Evolutionary conservation across 805 yeast genomes (phyloP).

Genomic region (Starmerella powellii): DNA sequence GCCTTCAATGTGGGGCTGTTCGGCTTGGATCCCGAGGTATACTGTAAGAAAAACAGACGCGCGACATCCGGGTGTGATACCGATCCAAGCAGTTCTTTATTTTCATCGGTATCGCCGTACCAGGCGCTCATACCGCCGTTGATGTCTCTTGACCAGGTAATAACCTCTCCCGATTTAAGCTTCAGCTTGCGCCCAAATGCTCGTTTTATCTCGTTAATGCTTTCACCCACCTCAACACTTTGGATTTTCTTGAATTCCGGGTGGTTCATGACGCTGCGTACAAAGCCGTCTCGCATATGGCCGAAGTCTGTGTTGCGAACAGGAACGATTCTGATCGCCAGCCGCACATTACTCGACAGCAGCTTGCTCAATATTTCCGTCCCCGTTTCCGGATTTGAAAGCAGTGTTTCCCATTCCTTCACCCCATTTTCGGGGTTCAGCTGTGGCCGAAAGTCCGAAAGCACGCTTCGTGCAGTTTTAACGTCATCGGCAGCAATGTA

Average conservation of each 20-base stretch:
- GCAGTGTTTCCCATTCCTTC: slow-evolving; percentile 15
- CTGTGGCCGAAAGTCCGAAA: slow-evolving; percentile 5
- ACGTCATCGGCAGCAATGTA: slow-evolving; percentile 56
- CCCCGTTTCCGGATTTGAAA: slow-evolving; percentile 40
- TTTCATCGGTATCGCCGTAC: slow-evolving; percentile 26
- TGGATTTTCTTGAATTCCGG: slow-evolving; percentile 43
- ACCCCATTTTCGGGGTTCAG: slow-evolving; percentile 1
- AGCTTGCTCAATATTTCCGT: slow-evolving; percentile 44
- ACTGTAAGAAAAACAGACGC: slow-evolving; percentile 59
- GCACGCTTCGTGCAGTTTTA: slow-evolving; percentile 18
- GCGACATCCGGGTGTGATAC: slow-evolving; percentile 53
- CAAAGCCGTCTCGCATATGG: slow-evolving; percentile 80
- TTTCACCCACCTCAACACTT: slow-evolving; percentile 40
- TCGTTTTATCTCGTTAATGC: slow-evolving; percentile 53
- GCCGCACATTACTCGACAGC: slow-evolving; percentile 46
- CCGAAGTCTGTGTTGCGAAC: slow-evolving; percentile 82
- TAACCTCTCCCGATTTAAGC: slow-evolving; percentile 60
- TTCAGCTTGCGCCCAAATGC: slow-evolving; percentile 55
- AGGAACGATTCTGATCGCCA: slow-evolving; percentile 70
- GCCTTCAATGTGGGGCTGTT: slow-evolving; percentile 41
- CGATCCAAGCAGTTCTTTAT: slow-evolving; percentile 39
- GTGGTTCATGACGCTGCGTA: slow-evolving; percentile 63
- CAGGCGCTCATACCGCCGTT: slow-evolving; percentile 39
- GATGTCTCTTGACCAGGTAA: slow-evolving; percentile 44
- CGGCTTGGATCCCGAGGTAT: slow-evolving; percentile 58